Evolutionary conservation across 164 flowering plant species (phyloP), one percentile per base, ranked within the genome.

Genomic region (Saururus chinensis): DNA sequence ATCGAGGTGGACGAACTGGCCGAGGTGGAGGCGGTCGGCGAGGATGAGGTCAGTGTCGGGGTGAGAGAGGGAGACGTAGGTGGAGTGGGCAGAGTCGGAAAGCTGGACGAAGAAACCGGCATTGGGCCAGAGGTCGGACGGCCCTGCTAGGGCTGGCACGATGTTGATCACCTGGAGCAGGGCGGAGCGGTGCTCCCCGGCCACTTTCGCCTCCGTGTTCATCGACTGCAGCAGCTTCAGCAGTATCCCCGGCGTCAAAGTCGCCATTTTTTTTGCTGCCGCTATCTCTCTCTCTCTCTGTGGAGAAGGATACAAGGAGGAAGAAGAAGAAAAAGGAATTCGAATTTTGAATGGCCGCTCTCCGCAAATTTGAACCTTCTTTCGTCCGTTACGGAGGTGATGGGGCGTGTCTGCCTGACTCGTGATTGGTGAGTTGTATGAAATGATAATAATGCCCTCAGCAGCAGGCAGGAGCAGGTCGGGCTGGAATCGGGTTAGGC

Each of bases 1-100:
- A 24, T 93, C 95, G 23, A 90, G 77, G 63, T 90, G 81, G 55
- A 76, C 79, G 60, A 93, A 87, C 70, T 90, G 98, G 19, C 98
- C 98, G 19, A 90, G 86, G 68, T 88, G 98, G 51, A 93, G 73
- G 25, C 88, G 84, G 66, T 93, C 90, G 68, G 87, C 62, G 74
- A 93, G 86, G 59, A 93, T 81, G 66, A 89, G 87, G n/a, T 88
- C 92, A 64, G 68, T 76, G 76, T 93, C 97, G 10, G 71, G 76
- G 35, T 81, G 84, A n/a, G 98, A 81, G 69, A 93, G 89, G 53
- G 95, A 84, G 67, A 88, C 86, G 76, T 85, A 93, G 64, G 97
- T 86, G 69, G 98, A 93, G 82, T 90, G 78, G 45, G 77, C 64
- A 21, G 98, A 93, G 68, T 93, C 98, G 57, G 98, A 93, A 71